These are phyloP conservation scores for Tanacetum coccineum DNA, from an alignment of 129 eudicot species.

Conservation along the genomic window DNA sequence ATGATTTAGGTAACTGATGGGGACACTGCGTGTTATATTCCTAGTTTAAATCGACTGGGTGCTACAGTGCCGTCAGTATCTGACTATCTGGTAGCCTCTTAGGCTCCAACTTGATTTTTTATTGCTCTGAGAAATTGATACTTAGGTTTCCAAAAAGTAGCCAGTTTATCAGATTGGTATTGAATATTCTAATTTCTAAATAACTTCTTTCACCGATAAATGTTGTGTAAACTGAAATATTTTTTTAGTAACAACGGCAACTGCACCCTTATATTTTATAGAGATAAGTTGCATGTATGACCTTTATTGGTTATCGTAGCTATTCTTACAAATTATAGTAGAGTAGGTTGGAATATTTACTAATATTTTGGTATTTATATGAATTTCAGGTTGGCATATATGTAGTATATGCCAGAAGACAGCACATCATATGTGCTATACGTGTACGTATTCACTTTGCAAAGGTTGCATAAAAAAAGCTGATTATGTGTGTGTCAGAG, in stretches of 20 bases:
- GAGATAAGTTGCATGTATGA: slow-evolving; percentile 15
- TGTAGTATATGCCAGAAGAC: slow-evolving; percentile 84
- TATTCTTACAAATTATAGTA: neutral
- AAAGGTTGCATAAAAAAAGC: slow-evolving; percentile 76
- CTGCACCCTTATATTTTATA: neutral
- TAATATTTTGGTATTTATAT: slow-evolving; percentile 25
- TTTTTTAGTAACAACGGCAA: neutral
- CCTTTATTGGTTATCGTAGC: neutral
- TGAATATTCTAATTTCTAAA: too few species aligned
- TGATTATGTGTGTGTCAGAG: slow-evolving; percentile 76
- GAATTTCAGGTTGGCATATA: slow-evolving; percentile 93
- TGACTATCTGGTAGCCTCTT: too few species aligned
- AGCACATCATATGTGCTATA: slow-evolving; percentile 85
- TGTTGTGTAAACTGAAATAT: too few species aligned
- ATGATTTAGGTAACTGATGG: too few species aligned
- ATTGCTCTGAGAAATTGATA: too few species aligned
- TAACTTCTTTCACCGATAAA: too few species aligned
- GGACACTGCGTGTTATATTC: neutral
- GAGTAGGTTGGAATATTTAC: slow-evolving; percentile 2
- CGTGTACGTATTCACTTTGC: slow-evolving; percentile 92
- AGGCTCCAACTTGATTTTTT: too few species aligned
- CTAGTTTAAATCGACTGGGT: neutral
- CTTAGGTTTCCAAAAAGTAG: too few species aligned
- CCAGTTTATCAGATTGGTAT: too few species aligned
- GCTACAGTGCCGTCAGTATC: too few species aligned